phyloP scores from a whole-genome alignment of 2,329 filamentous ascomycete species.

The Aspergillus neoniger region DNA sequence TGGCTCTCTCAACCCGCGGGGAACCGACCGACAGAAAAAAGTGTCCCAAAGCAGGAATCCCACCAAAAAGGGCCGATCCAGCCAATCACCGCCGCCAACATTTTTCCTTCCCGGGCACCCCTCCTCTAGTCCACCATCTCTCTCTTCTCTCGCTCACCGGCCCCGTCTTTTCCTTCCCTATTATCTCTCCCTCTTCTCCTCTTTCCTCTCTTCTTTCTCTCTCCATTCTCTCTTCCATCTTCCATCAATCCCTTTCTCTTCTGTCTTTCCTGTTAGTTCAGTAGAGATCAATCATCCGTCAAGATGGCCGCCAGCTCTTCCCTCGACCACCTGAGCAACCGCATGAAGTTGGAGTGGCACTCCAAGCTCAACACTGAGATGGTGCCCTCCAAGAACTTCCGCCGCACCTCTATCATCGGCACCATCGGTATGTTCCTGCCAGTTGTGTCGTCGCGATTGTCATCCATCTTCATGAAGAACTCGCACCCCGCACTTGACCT shows the following conservation, averaged over 20 bases:
- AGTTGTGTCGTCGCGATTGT: background rate
- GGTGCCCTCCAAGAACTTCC: conserved; percentile 83
- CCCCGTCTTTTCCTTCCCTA: conserved; percentile 21
- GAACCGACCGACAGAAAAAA: conserved; percentile 29
- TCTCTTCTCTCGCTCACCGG: conserved; percentile 15
- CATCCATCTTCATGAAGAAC: background rate
- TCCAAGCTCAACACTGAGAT: conserved; percentile 86
- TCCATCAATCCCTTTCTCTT: conserved; percentile 5
- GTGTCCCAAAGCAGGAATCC: background rate
- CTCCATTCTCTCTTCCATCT: conserved; percentile 18
- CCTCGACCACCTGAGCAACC: conserved; percentile 81
- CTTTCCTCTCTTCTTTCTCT: conserved; percentile 16
- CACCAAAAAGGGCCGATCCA: background rate
- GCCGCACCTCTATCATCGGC: conserved; percentile 96
- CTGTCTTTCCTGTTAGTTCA: conserved; percentile 8
- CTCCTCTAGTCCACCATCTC: conserved; percentile 16
- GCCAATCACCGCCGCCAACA: conserved; percentile 35
- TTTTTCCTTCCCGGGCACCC: conserved; percentile 37
- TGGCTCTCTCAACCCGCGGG: conserved; percentile 14
- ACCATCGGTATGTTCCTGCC: conserved; percentile 72
- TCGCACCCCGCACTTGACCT: background rate
- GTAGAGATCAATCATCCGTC: conserved; percentile 27
- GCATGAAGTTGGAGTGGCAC: conserved; percentile 71
- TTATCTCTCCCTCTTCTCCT: conserved; percentile 30
- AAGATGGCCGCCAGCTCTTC: conserved; percentile 72